A percentile compares a stretch with the other conserved stretches of the same genome.
Conservation (phyloP, 768 basidiomycete genomes). For the Termitomyces eurrhizus region DNA sequence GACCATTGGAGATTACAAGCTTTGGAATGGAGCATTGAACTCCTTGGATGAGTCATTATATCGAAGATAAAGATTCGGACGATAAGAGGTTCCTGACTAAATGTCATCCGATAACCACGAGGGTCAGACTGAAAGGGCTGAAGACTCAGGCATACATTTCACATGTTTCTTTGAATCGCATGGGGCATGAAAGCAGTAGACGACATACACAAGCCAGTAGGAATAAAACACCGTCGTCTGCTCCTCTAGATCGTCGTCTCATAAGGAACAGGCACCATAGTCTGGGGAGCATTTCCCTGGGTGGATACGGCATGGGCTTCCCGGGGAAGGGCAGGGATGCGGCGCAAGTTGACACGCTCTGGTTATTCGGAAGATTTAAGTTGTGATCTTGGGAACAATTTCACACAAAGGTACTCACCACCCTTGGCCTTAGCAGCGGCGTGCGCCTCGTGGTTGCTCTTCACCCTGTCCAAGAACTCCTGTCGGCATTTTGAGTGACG, state of each 20-base stretch:
- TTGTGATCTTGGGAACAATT: not conserved
- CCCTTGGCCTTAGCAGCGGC: slow-evolving; percentile 87
- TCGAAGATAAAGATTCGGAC: not conserved
- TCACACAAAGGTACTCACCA: slow-evolving; percentile 47
- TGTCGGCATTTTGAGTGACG: slow-evolving; percentile 96
- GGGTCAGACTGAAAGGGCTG: not conserved
- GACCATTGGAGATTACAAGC: slow-evolving; percentile 40
- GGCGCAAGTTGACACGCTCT: slow-evolving; percentile 85
- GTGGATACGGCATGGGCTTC: slow-evolving; percentile 72
- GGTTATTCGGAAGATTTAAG: not conserved
- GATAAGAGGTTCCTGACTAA: not conserved
- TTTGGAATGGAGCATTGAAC: not conserved
- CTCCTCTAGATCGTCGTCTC: slow-evolving; percentile 89
- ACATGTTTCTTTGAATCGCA: slow-evolving; percentile 24
- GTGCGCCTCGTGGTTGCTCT: slow-evolving; percentile 83
- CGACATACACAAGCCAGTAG: slow-evolving; percentile 23
- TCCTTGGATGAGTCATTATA: not conserved
- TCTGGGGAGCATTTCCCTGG: slow-evolving; percentile 80
- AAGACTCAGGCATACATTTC: slow-evolving; percentile 8
- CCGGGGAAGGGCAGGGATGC: slow-evolving; percentile 80
- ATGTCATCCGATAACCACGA: not conserved
- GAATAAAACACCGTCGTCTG: slow-evolving; percentile 13
- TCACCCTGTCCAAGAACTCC: slow-evolving; percentile 96
- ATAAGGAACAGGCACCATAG: slow-evolving; percentile 89
- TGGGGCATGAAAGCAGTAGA: slow-evolving; percentile 23